A percentile compares a stretch with the other conserved stretches of the same genome.
phyloP scores from a whole-genome alignment of 306 rosid genomes.

The Sechiopsis laciniata region DNA sequence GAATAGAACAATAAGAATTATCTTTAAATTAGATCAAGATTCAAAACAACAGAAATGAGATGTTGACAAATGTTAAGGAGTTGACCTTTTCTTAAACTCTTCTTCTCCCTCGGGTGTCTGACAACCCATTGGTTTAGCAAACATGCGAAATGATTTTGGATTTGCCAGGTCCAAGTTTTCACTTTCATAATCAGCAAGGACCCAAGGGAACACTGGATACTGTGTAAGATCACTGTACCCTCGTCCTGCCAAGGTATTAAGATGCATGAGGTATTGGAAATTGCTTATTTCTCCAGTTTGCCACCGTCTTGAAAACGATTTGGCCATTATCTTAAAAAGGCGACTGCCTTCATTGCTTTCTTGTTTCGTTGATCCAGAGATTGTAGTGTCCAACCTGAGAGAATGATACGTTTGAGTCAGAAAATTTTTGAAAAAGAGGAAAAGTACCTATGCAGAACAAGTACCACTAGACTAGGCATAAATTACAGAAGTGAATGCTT shows the following conservation, averaged over 20 bases:
- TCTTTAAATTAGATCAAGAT: background rate
- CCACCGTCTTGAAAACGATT: constrained; percentile 98
- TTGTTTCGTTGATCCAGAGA: constrained; percentile 92
- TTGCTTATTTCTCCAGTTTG: constrained; percentile 98
- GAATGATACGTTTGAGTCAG: constrained; percentile 10
- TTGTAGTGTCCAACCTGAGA: constrained; percentile 95
- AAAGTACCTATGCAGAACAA: background rate
- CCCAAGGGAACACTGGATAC: constrained; percentile 99
- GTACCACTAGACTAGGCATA: constrained; percentile 3
- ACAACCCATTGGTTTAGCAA: constrained; percentile 96
- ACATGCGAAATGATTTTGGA: constrained; percentile 81
- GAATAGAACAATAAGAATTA: background rate
- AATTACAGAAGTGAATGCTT: background rate
- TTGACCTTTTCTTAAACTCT: constrained; percentile 84
- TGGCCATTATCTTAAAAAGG: constrained; percentile 79
- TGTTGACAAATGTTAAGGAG: constrained; percentile 10
- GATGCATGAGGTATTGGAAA: constrained; percentile 99
- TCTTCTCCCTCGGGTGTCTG: constrained; percentile 99
- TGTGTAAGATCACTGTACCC: constrained; percentile 99
- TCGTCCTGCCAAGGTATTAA: constrained; percentile 99
- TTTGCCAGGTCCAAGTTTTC: constrained; percentile 62
- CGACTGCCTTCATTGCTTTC: constrained; percentile 93
- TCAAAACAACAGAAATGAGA: background rate
- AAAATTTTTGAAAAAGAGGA: background rate
- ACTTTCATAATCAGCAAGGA: constrained; percentile 92